phyloP scores from a whole-genome alignment of 75 land plant genomes.

The Pinus taeda region DNA sequence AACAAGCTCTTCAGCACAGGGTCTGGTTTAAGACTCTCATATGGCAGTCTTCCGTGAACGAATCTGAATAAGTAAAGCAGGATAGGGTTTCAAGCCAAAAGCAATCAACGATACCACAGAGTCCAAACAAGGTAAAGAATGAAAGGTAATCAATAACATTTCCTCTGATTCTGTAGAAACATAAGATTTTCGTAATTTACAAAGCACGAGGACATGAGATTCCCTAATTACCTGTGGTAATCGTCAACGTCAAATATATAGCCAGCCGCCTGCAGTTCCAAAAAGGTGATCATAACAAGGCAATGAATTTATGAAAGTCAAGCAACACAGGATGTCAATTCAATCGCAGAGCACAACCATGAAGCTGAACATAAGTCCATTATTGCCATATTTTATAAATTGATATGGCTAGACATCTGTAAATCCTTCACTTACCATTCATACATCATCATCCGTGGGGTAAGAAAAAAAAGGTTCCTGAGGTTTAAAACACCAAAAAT shows the following conservation, averaged over 20 bases:
- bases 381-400: too few relatives aligned
- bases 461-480: neutral
- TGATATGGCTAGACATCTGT: too few relatives aligned
- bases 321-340: neutral
- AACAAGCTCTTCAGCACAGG: constrained; percentile 60
- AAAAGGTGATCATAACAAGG: neutral
- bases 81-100: neutral
- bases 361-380: neutral
- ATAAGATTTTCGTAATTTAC: neutral
- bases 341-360: neutral
- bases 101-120: neutral
- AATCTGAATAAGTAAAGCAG: neutral
- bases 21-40: constrained; percentile 63
- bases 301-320: neutral
- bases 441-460: too few relatives aligned
- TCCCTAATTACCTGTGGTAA: constrained; percentile 60
- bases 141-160: neutral
- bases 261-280: constrained; percentile 60
- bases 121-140: neutral
- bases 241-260: constrained; percentile 84
- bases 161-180: neutral
- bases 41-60: constrained; percentile 72
- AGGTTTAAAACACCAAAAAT: neutral
- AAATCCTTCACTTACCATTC: too few relatives aligned
- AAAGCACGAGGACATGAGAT: neutral